These are phyloP conservation scores for Coniochaeta ligniaria DNA, from an alignment of 2,329 filamentous ascomycete genomes.

Conservation along the genomic window DNA sequence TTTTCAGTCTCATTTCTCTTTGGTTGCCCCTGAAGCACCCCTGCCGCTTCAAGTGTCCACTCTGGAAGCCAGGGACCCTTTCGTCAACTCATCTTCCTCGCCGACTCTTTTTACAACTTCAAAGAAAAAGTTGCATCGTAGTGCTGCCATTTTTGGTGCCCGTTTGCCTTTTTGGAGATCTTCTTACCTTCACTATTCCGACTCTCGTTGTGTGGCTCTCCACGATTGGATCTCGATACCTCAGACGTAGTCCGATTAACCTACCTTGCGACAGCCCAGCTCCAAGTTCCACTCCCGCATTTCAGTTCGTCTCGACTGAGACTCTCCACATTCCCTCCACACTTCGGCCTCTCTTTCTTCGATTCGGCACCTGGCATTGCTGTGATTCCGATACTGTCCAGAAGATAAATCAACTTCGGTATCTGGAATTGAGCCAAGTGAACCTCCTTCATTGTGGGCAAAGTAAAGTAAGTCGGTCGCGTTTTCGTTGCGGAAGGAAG, in stretches of 20 bases:
- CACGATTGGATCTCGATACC: not conserved
- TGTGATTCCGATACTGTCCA: not conserved
- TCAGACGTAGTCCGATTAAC: not conserved
- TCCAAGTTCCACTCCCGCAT: not conserved
- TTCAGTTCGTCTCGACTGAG: not conserved
- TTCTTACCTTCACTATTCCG: not conserved
- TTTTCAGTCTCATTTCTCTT: not conserved
- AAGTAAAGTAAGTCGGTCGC: not conserved
- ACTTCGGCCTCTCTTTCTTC: not conserved
- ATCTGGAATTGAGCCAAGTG: not conserved
- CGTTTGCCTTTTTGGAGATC: not conserved
- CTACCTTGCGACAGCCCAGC: not conserved
- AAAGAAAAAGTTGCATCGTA: not conserved
- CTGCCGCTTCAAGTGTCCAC: not conserved
- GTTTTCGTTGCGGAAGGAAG: not conserved
- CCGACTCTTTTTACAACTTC: not conserved
- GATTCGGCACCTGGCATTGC: not conserved
- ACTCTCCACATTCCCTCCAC: conserved; percentile 2
- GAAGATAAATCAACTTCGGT: not conserved
- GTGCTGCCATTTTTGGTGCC: not conserved
- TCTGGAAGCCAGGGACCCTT: not conserved
- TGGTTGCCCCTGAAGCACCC: conserved; percentile 1
- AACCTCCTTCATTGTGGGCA: not conserved
- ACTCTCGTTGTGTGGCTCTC: not conserved
- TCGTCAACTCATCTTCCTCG: not conserved